phyloP scores from a whole-genome alignment of 768 basidiomycete genomes.

The Tulasnella sp. region DNA sequence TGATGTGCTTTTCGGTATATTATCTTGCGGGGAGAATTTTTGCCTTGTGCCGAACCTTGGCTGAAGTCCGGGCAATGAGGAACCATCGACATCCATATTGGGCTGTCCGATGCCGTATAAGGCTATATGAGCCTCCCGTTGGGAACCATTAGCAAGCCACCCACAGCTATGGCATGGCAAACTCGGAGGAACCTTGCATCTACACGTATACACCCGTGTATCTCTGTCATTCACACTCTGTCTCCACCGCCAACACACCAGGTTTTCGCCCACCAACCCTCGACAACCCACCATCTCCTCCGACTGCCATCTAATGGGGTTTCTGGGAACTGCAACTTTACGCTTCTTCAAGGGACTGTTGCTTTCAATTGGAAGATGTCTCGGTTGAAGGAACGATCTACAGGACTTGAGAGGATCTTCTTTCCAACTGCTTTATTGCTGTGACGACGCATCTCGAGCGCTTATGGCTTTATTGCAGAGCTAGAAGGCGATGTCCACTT shows the following conservation, averaged over 20 bases:
- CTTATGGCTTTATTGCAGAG: not conserved
- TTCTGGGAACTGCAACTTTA: not conserved
- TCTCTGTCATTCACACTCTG: not conserved
- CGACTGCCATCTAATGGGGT: not conserved
- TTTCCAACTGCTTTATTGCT: not conserved
- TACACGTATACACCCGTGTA: slow-evolving; percentile 7
- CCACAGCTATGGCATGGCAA: not conserved
- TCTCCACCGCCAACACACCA: not conserved
- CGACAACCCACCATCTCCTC: not conserved
- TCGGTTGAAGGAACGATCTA: not conserved
- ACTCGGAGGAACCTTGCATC: not conserved
- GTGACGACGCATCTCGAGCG: not conserved
- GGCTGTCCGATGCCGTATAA: not conserved
- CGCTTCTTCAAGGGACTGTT: not conserved
- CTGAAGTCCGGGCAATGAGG: not conserved
- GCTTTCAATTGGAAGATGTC: not conserved
- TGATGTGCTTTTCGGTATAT: not conserved
- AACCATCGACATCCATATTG: not conserved
- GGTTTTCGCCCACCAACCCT: not conserved
- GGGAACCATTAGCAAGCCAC: not conserved
- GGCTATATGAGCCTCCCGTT: not conserved
- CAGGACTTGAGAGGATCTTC: not conserved
- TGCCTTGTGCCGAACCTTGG: not conserved
- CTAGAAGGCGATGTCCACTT: not conserved
- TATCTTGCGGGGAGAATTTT: not conserved